Percentiles rank a stretch among this genome's conserved stretches.
These are phyloP conservation scores for Drechmeria coniospora DNA, from an alignment of 2,329 filamentous ascomycete species.

Conservation along the genomic window DNA sequence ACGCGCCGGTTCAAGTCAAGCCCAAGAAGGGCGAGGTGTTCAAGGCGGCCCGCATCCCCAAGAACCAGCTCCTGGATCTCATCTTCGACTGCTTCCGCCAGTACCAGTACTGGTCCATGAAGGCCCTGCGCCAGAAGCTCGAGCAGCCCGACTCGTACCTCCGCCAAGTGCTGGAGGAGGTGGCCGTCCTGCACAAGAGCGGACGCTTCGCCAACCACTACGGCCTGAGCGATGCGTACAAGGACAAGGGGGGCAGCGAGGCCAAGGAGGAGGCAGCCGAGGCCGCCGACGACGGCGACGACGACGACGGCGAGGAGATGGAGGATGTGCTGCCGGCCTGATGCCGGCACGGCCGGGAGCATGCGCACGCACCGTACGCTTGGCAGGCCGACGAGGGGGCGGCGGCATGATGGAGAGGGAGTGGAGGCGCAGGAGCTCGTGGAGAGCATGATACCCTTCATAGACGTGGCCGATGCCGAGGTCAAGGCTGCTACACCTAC, in stretches of 20 bases:
- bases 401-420: too few species aligned
- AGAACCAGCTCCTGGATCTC: constrained; percentile 73
- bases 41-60: constrained; percentile 80
- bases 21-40: constrained; percentile 51
- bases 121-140: constrained; percentile 59
- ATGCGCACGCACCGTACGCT: not conserved
- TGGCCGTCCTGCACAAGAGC: constrained; percentile 68
- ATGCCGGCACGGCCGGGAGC: not conserved
- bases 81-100: constrained; percentile 72
- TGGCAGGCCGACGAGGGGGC: not conserved
- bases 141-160: constrained; percentile 89
- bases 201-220: constrained; percentile 78
- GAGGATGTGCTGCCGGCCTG: constrained; percentile 48
- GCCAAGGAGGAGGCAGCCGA: constrained; percentile 40
- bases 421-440: too few species aligned
- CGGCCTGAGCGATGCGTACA: constrained; percentile 51
- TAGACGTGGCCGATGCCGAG: constrained; percentile 5
- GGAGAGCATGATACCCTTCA: constrained; percentile 15
- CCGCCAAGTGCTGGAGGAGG: constrained; percentile 66
- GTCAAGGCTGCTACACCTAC: constrained; percentile 2
- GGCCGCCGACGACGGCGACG: constrained; percentile 46
- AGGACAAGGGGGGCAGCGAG: constrained; percentile 21
- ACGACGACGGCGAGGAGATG: constrained; percentile 58
- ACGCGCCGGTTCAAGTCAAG: constrained; percentile 30
- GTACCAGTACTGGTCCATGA: constrained; percentile 91